Evolutionary conservation across 768 basidiomycete species (phyloP).

Genomic region (Hypholoma sublateritium): DNA sequence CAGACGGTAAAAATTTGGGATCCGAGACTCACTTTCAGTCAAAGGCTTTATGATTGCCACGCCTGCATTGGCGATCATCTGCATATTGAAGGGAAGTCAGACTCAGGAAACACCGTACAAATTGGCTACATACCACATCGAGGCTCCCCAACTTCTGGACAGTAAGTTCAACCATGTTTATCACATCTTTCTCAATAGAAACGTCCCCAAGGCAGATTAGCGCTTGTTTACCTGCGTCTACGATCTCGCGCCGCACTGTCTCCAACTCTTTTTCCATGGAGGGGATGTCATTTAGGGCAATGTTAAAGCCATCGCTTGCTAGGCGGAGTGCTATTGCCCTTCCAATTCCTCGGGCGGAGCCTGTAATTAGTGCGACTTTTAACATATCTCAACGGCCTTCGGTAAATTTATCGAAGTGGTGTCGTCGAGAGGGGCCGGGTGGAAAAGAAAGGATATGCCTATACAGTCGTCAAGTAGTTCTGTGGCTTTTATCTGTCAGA

Average conservation of each 20-base stretch:
- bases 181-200: constrained; percentile 16
- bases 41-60: constrained; percentile 13
- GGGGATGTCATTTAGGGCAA: constrained; percentile 40
- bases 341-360: constrained; percentile 47
- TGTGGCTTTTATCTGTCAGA: too few species aligned
- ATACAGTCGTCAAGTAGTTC: too few species aligned
- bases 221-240: constrained; percentile 9
- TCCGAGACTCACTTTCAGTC: constrained; percentile 14
- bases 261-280: constrained; percentile 9
- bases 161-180: constrained; percentile 12
- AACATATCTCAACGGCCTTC: background rate
- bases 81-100: background rate
- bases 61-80: constrained; percentile 47
- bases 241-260: constrained; percentile 10
- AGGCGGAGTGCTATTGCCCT: constrained; percentile 45
- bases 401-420: too few species aligned
- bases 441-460: too few species aligned
- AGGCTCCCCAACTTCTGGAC: constrained; percentile 16
- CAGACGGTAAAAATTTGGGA: background rate
- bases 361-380: constrained; percentile 41
- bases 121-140: constrained; percentile 17
- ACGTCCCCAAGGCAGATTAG: constrained; percentile 16
- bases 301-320: constrained; percentile 42
- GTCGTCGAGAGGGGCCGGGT: too few species aligned
- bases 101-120: background rate